Evolutionary conservation across 805 yeast genomes (phyloP).

Genomic region (Barnettozyma californica): DNA sequence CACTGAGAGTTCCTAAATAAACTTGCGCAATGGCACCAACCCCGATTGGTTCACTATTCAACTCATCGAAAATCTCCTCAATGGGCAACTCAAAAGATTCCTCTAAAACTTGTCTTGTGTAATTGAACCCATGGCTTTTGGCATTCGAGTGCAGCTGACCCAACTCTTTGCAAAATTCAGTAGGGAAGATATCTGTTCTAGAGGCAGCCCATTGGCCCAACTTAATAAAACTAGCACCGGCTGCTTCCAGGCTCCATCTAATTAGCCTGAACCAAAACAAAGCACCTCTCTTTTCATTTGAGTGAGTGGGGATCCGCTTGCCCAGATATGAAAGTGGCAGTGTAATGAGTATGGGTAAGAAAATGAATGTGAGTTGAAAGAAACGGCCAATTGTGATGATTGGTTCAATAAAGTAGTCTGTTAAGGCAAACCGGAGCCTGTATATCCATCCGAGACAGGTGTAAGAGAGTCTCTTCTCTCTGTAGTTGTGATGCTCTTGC

Average conservation of each 20-base stretch:
- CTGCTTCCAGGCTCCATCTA: slow-evolving; percentile 64
- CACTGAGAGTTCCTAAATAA: slow-evolving; percentile 62
- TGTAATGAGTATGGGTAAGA: slow-evolving; percentile 60
- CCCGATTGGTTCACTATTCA: slow-evolving; percentile 73
- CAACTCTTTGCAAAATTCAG: slow-evolving; percentile 70
- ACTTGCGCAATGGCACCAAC: slow-evolving; percentile 99
- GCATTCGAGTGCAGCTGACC: slow-evolving; percentile 80
- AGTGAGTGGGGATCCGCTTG: slow-evolving; percentile 12
- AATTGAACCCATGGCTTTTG: slow-evolving; percentile 57
- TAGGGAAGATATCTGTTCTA: slow-evolving; percentile 87
- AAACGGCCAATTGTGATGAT: slow-evolving; percentile 62
- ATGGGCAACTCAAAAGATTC: slow-evolving; percentile 48
- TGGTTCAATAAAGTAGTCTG: slow-evolving; percentile 65
- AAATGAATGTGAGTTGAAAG: slow-evolving; percentile 56
- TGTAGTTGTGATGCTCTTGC: slow-evolving; percentile 30
- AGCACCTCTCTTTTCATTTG: slow-evolving; percentile 54
- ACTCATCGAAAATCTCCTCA: slow-evolving; percentile 77
- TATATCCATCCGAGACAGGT: slow-evolving; percentile 29
- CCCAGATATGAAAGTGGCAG: slow-evolving; percentile 52
- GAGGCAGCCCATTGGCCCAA: slow-evolving; percentile 99
- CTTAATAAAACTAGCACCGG: slow-evolving; percentile 89
- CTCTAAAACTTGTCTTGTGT: slow-evolving; percentile 54
- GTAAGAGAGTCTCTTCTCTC: slow-evolving; percentile 24
- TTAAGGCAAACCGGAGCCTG: slow-evolving; percentile 36
- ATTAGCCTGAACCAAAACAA: slow-evolving; percentile 65